These are phyloP conservation scores for Pachyrhizus erosus DNA, from an alignment of 306 rosid genomes.

Conservation along the genomic window DNA sequence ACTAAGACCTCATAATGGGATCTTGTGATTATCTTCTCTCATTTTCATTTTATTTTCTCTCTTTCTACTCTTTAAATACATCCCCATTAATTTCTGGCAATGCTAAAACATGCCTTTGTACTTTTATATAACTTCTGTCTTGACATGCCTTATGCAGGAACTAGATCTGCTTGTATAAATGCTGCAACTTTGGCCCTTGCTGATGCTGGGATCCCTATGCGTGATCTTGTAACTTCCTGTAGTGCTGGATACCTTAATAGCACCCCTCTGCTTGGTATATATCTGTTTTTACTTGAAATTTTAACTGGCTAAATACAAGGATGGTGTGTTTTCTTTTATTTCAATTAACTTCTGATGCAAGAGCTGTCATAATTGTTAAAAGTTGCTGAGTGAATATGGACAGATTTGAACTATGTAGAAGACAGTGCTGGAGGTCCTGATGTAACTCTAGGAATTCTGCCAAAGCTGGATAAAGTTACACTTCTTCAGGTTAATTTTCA, in stretches of 20 bases:
- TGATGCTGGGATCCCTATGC: conserved; percentile 96
- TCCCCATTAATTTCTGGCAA: conserved; percentile 20
- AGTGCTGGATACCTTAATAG: conserved; percentile 92
- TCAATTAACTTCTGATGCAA: background rate
- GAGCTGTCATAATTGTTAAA: conserved; percentile 9
- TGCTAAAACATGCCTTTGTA: background rate
- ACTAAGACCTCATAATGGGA: conserved; percentile 20
- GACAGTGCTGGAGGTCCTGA: conserved; percentile 99
- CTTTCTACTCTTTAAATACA: conserved; percentile 17
- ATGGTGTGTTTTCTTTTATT: conserved; percentile 14
- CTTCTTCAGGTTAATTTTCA: conserved; percentile 74
- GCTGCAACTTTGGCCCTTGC: conserved; percentile 98
- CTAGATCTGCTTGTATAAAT: conserved; percentile 94
- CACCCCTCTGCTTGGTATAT: conserved; percentile 83
- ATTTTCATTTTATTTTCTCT: conserved; percentile 21
- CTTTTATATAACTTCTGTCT: conserved; percentile 21
- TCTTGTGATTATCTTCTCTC: conserved; percentile 18
- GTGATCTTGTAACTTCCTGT: conserved; percentile 91
- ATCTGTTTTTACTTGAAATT: conserved; percentile 22
- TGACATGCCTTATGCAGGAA: conserved; percentile 58
- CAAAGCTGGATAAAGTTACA: conserved; percentile 85
- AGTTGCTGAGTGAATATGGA: conserved; percentile 38
- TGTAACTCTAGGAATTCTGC: conserved; percentile 86
- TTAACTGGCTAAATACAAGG: conserved; percentile 8
- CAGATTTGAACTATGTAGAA: conserved; percentile 92